These are phyloP conservation scores for Murraya paniculata DNA, from an alignment of 345 rosid species.

Conservation along the genomic window DNA sequence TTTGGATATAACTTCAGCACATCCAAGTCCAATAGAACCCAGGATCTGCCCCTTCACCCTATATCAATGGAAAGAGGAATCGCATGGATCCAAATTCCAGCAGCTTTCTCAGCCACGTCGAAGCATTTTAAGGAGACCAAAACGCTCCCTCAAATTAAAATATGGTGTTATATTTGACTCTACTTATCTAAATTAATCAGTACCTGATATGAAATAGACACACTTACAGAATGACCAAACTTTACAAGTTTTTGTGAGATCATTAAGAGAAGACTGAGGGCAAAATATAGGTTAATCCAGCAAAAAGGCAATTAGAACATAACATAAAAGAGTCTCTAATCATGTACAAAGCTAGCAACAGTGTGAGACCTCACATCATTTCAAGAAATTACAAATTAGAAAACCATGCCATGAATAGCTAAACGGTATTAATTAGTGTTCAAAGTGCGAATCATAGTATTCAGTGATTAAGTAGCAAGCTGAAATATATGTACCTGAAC, in stretches of 20 bases:
- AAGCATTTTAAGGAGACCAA: not conserved
- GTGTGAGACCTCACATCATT: not conserved
- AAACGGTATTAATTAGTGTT: not conserved
- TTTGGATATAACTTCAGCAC: not conserved
- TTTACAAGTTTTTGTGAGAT: not conserved
- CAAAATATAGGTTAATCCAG: not conserved
- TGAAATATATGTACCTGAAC: conserved; percentile 43
- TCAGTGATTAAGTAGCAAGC: not conserved
- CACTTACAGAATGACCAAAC: not conserved
- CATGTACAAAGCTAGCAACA: conserved; percentile 1
- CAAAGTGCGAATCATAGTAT: too few species aligned
- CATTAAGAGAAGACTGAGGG: not conserved
- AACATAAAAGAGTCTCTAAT: not conserved
- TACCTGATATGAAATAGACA: not conserved
- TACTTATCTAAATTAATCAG: not conserved
- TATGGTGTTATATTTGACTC: not conserved
- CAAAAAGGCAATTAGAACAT: not conserved
- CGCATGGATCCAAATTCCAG: not conserved
- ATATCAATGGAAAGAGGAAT: not conserved
- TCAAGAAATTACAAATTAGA: too few species aligned
- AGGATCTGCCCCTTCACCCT: not conserved
- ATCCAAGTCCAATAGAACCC: not conserved
- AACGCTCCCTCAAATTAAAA: not conserved
- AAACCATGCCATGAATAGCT: not conserved
- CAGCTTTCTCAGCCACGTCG: not conserved